A percentile compares a stretch with the other conserved stretches of the same genome.
Conservation (phyloP, 2,329 filamentous ascomycete genomes). For the Nemania diffusa region DNA sequence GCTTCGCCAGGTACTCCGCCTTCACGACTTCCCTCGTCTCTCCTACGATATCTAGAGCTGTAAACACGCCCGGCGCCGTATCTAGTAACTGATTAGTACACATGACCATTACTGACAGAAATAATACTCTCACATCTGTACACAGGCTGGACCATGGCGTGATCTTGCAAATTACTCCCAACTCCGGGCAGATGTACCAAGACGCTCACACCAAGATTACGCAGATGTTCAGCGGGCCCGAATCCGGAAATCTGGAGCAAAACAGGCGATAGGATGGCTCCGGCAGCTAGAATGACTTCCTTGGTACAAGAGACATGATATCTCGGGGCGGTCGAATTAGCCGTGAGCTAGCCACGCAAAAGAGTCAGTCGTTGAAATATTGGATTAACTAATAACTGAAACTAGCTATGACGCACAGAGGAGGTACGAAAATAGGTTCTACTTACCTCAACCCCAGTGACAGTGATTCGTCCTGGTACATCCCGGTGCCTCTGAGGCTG, state of each 20-base stretch:
- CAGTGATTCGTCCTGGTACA: constrained; percentile 29
- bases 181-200: constrained; percentile 49
- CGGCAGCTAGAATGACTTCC: constrained; percentile 48
- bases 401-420: background rate
- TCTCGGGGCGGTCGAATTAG: constrained; percentile 36
- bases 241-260: constrained; percentile 51
- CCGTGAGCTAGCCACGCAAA: constrained; percentile 44
- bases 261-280: constrained; percentile 48
- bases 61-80: constrained; percentile 42
- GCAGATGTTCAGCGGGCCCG: constrained; percentile 46
- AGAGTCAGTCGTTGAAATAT: constrained; percentile 3
- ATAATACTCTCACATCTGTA: constrained; percentile 39
- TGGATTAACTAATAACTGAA: background rate
- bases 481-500: constrained; percentile 26
- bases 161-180: constrained; percentile 49
- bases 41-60: constrained; percentile 44
- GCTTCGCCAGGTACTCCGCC: constrained; percentile 42
- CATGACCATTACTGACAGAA: background rate
- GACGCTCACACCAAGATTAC: constrained; percentile 44
- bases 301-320: constrained; percentile 44
- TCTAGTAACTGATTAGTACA: constrained; percentile 32
- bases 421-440: background rate
- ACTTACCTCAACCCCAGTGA: constrained; percentile 54
- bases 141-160: constrained; percentile 46
- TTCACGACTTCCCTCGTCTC: constrained; percentile 36